These are phyloP conservation scores for Eragrostis tef DNA, from an alignment of 202 grass and related monocot genomes.

Conservation along the genomic window DNA sequence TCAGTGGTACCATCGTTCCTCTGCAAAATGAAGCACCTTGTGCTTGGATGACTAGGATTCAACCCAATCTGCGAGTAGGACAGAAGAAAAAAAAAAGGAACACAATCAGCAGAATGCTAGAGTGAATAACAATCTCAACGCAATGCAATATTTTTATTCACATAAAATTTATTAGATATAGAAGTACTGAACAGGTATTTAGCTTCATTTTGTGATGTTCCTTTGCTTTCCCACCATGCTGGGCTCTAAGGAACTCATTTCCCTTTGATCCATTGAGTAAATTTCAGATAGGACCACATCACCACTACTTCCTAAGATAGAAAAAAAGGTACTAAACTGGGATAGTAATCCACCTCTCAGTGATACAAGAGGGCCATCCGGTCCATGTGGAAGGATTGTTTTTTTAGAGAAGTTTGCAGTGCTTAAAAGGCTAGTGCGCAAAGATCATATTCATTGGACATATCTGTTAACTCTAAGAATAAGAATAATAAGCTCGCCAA, in stretches of 20 bases:
- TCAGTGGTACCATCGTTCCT: constrained; percentile 56
- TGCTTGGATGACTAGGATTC: constrained; percentile 53
- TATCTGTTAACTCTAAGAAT: neutral
- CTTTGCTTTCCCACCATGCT: neutral
- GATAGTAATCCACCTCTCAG: neutral
- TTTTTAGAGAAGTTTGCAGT: constrained; percentile 23
- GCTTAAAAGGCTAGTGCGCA: constrained; percentile 1
- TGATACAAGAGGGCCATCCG: neutral
- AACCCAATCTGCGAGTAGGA: constrained; percentile 64
- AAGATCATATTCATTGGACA: constrained; percentile 1
- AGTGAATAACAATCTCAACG: neutral
- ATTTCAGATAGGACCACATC: neutral
- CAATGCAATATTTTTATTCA: neutral
- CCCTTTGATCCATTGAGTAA: neutral
- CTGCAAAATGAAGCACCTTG: constrained; percentile 72
- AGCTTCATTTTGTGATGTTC: neutral
- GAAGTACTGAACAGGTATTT: constrained; percentile 21
- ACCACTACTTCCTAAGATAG: neutral
- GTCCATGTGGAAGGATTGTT: constrained; percentile 12
- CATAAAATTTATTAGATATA: constrained; percentile 20
- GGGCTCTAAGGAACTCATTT: neutral
- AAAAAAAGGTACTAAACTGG: constrained; percentile 12
- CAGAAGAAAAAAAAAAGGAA: constrained; percentile 24
- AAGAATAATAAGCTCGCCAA: neutral
- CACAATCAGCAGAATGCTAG: neutral